Base-by-base conservation (phyloP, 2,329 filamentous ascomycete species). In the Aspergillus pseudonomiae region DNA sequence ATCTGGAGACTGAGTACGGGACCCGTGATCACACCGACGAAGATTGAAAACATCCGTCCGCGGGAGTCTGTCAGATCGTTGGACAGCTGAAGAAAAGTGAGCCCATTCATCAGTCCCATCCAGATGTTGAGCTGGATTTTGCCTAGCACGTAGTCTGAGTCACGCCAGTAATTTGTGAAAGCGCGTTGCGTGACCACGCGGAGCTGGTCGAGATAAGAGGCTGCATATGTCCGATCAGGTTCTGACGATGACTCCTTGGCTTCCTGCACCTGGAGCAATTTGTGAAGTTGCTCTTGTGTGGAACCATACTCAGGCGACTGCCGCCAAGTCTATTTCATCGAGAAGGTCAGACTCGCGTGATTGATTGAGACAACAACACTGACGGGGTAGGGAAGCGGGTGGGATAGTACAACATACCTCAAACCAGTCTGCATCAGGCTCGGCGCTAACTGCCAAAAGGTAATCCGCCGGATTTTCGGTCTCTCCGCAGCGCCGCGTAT, bases 101-200 rank as follows among this genome's bases (percentile, higher is more conserved):
- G 46, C 2, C 57, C 59, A 24, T 67, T 68, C 43, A 68, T 12
- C 34, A 67, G 34, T 32, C 46, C 59, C 24, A 59, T 64, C 19
- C 57, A 56, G 5, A 58, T 30, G 26, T 64, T 65, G 26, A 67
- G 4, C 56, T 55, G 60, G 3, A 67, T 10, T 24, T 63, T 63
- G 16, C 36, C 58, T 32, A 39, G 10, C 9, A 59, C 59, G 52
- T 68, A 67, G 9, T 67, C 61, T 1, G 67, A 57, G 14, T 60
- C 65, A 12, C 67, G 57, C 67, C 66, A 68, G 54, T 68, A 68
- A 32, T 65, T 59, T 6, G 60, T 34, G 55, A 52, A 68, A n/a
- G 61, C 59, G 21, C 67, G 55, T 28, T 39, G 21, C 21, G 58
- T 34, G 85, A 89, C 82, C 93, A 96, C 0, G 91, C 81, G 77